phyloP scores from a whole-genome alignment of 169 alveolate genomes.

The Toxoplasma gondii region DNA sequence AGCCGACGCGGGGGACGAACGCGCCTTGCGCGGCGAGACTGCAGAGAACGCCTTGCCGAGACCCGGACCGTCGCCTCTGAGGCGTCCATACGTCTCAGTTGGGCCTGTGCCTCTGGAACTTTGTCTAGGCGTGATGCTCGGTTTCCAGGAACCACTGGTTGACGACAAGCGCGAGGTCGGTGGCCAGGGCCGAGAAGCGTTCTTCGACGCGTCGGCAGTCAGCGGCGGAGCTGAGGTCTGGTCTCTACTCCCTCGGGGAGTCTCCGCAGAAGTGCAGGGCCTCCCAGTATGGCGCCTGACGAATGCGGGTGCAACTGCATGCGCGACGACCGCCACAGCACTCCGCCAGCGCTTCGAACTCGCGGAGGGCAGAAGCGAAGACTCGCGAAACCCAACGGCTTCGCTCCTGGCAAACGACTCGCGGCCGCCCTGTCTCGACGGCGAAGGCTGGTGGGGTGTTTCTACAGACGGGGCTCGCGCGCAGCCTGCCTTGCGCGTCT shows the following conservation, averaged over 20 bases:
- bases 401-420: neutral
- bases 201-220: constrained; percentile 54
- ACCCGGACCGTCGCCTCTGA: neutral
- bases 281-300: constrained; percentile 63
- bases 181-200: neutral
- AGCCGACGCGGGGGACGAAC: neutral
- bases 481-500: neutral
- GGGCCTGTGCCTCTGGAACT: constrained; percentile 60
- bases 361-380: constrained; percentile 34
- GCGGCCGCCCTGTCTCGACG: neutral
- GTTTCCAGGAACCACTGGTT: constrained; percentile 30
- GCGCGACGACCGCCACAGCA: constrained; percentile 16
- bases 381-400: neutral
- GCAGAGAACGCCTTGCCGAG: neutral
- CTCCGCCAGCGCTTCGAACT: neutral
- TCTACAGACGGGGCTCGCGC: neutral
- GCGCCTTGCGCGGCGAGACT: too few relatives aligned
- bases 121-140: constrained; percentile 52
- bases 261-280: neutral
- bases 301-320: constrained; percentile 43
- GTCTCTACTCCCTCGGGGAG: constrained; percentile 47
- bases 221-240: constrained; percentile 49
- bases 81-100: constrained; percentile 1
- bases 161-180: neutral
- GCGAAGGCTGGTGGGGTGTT: constrained; percentile 13